Evolutionary conservation across 257 asterid species (phyloP).

Genomic region (Ligustrum vulgare): DNA sequence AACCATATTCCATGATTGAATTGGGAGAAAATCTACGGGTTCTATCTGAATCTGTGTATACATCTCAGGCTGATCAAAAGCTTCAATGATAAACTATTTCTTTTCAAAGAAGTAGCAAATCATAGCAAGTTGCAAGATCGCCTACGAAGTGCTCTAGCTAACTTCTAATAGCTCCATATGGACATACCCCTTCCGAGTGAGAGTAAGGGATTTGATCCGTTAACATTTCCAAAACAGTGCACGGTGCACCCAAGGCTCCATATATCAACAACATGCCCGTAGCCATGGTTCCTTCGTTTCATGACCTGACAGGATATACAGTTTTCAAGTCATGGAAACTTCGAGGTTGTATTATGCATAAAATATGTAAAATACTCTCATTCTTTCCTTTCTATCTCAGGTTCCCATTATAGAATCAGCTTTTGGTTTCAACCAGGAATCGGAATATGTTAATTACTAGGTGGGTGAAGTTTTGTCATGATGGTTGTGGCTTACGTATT

Average conservation of each 20-base stretch:
- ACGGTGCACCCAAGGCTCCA: conserved; percentile 78
- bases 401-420: too few relatives aligned
- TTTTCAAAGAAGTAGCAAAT: conserved; percentile 3
- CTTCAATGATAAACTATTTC: background rate
- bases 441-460: too few relatives aligned
- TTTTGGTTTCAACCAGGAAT: too few relatives aligned
- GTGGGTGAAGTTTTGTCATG: too few relatives aligned
- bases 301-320: conserved; percentile 44
- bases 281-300: conserved; percentile 49
- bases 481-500: too few relatives aligned
- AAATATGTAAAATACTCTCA: too few relatives aligned
- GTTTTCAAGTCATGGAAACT: conserved; percentile 20
- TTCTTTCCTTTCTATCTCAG: too few relatives aligned
- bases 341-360: conserved; percentile 3
- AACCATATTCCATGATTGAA: conserved; percentile 13
- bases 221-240: conserved; percentile 70
- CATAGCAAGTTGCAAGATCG: background rate
- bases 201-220: conserved; percentile 65
- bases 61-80: conserved; percentile 2
- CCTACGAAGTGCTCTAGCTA: conserved; percentile 7
- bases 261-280: conserved; percentile 60
- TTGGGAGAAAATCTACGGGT: conserved; percentile 2
- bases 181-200: conserved; percentile 62
- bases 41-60: background rate
- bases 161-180: conserved; percentile 2